phyloP scores from a whole-genome alignment of 305 asterid genomes.

The Salvia sclarea region DNA sequence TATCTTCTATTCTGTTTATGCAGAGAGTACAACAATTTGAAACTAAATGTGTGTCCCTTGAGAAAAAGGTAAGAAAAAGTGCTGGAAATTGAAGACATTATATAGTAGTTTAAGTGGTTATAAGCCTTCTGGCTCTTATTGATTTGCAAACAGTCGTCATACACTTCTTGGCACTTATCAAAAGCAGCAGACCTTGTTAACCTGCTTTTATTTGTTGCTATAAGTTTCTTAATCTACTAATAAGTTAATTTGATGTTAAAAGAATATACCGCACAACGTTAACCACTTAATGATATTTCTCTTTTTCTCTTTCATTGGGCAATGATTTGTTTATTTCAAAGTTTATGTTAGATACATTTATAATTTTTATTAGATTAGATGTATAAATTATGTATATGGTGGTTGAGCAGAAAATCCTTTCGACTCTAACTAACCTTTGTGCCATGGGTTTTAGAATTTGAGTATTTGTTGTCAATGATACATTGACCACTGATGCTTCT shows the following conservation, averaged over 20 bases:
- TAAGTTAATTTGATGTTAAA: too few relatives aligned
- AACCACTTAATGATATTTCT: background rate
- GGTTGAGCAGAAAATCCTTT: background rate
- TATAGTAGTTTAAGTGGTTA: too few relatives aligned
- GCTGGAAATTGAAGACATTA: background rate
- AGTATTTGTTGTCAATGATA: background rate
- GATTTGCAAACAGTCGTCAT: background rate
- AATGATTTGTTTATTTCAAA: background rate
- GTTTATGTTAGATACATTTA: background rate
- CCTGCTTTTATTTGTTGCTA: conserved; percentile 17
- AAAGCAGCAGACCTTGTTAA: background rate
- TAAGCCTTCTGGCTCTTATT: too few relatives aligned
- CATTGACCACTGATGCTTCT: conserved; percentile 6
- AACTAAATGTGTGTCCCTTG: conserved; percentile 60
- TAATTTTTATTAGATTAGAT: background rate
- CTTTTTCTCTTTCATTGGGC: background rate
- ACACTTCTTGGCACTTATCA: background rate
- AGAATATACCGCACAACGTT: too few relatives aligned
- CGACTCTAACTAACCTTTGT: background rate
- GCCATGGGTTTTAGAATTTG: background rate
- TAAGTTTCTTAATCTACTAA: background rate
- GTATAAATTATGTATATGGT: background rate
- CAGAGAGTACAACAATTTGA: conserved; percentile 70
- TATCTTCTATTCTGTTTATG: conserved; percentile 27
- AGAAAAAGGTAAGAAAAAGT: conserved; percentile 64